Base-by-base conservation (phyloP, 306 rosid genomes). In the Quercus robur region DNA sequence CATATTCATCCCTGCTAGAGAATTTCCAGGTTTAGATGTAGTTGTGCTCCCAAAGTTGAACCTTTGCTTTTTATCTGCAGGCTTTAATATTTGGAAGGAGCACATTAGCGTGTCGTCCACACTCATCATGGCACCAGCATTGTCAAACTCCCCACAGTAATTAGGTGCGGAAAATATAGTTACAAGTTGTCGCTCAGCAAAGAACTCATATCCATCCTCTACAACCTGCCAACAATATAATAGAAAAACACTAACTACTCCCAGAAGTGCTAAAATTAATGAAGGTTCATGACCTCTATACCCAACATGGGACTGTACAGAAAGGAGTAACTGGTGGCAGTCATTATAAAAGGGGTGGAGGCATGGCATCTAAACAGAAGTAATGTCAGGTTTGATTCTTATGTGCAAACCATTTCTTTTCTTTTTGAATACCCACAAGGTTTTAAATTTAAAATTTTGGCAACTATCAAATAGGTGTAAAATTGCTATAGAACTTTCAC, bases 111-210 rank as follows among this genome's bases (percentile, higher is more conserved):
- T 91, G 70, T 92, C 97, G 56, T 94, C 98, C 81, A 92, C 98
- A 52, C 98, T 94, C 98, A 94, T 94, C 98, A 94, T 94, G 54
- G 98, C 98, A 49, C 98, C 98, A 23, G 98, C 97, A 83, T 94
- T 94, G 84, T 92, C 95, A 72, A 92, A 92, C 71, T 94, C 97
- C 77, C 98, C 98, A 85, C 97, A 94, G 80, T 94, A 94, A 87
- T 94, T 94, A 59, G 98, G 97, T 14, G 97, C 98, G 19, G 98
- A 94, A 87, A 94, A 92, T 87, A 92, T 87, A 7, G 98, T 94
- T 77, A 94, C 98, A 28, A 94, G 97, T 81, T 91, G 95, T 72
- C 95, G 89, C 25, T 92, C 63, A 44, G 97, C 97, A 84, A 91
- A 94, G 82, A 94, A 94, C 86, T 92, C 94, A 3, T 91, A 94